These are phyloP conservation scores for Dendrobium chrysotoxum DNA, from an alignment of 106 monocot species.

Conservation along the genomic window DNA sequence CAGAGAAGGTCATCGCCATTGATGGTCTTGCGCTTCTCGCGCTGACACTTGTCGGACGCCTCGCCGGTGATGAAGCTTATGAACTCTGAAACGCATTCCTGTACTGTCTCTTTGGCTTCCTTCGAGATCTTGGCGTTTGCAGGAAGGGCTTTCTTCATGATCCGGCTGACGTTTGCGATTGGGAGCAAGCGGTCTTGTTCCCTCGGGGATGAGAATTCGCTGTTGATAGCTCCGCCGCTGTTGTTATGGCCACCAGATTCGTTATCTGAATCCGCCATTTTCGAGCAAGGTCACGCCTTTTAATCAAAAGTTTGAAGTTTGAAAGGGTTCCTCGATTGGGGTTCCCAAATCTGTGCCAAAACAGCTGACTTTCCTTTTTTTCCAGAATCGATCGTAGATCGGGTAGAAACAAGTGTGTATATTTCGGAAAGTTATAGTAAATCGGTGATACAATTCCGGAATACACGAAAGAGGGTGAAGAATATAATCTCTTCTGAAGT, in stretches of 20 bases:
- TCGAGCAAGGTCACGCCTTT: background rate
- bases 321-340: too few species aligned
- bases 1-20: conserved; percentile 50
- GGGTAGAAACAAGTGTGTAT: background rate
- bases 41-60: conserved; percentile 62
- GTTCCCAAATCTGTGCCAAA: background rate
- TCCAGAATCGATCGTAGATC: background rate
- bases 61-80: conserved; percentile 27
- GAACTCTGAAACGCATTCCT: conserved; percentile 19
- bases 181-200: conserved; percentile 46
- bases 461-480: background rate
- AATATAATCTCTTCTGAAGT: background rate
- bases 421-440: background rate
- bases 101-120: conserved; percentile 17
- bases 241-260: conserved; percentile 31
- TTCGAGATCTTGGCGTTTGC: conserved; percentile 19
- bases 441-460: background rate
- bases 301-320: background rate
- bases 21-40: conserved; percentile 54
- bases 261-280: conserved; percentile 53
- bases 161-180: conserved; percentile 53
- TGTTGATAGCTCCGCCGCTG: conserved; percentile 10
- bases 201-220: conserved; percentile 16
- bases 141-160: conserved; percentile 33
- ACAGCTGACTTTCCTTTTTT: background rate